Evolutionary conservation across 805 yeast genomes (phyloP).

Genomic region (Brettanomyces anomalus): DNA sequence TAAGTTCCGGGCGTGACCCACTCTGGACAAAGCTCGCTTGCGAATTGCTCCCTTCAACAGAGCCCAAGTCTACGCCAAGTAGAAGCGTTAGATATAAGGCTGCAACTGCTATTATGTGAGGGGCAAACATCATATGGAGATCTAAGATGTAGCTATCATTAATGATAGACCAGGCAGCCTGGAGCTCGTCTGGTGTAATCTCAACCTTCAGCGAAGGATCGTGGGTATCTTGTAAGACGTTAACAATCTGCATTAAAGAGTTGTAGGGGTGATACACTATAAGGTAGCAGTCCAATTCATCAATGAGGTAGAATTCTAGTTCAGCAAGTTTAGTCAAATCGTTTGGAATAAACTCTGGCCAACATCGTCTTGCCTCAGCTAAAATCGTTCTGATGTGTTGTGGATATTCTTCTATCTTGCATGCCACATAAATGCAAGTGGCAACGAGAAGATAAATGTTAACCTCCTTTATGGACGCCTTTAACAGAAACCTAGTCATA

Average conservation of each 20-base stretch:
- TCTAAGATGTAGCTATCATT: conserved; percentile 90
- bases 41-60: too few species aligned
- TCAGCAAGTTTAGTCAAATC: conserved; percentile 90
- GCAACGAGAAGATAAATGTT: conserved; percentile 76
- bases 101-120: conserved; percentile 78
- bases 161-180: conserved; percentile 80
- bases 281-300: conserved; percentile 68
- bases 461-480: conserved; percentile 68
- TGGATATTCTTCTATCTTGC: conserved; percentile 93
- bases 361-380: conserved; percentile 75
- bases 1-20: too few species aligned
- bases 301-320: conserved; percentile 88
- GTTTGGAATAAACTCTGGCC: conserved; percentile 94
- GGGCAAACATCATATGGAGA: conserved; percentile 73
- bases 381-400: conserved; percentile 82
- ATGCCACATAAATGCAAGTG: conserved; percentile 79
- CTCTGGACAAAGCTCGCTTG: too few species aligned
- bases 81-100: conserved; percentile 74
- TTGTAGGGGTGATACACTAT: conserved; percentile 72
- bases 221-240: conserved; percentile 30
- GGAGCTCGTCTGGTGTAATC: conserved; percentile 59
- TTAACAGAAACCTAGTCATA: conserved; percentile 64
- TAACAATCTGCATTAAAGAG: conserved; percentile 45
- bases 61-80: conserved; percentile 25
- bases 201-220: conserved; percentile 8